Conservation (phyloP, 805 yeast species). For the Pichia deserticola region DNA sequence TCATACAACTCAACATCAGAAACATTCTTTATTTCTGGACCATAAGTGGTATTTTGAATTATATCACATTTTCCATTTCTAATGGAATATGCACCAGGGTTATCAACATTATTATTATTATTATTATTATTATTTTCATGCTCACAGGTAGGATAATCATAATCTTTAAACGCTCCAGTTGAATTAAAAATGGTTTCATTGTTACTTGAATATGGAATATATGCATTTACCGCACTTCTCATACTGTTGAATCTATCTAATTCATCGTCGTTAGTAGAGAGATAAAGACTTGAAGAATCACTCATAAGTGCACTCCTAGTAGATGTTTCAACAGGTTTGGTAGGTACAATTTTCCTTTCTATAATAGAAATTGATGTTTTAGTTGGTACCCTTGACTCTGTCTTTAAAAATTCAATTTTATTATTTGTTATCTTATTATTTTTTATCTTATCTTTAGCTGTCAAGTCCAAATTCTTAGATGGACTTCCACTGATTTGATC, state of each 20-base stretch:
- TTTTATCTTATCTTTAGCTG: not conserved
- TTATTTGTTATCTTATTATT: not conserved
- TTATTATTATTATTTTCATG: not conserved
- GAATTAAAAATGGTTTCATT: not conserved
- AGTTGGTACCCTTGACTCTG: too few relatives aligned
- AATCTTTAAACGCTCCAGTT: not conserved
- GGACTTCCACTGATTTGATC: not conserved
- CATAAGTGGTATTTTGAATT: too few relatives aligned
- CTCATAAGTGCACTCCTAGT: not conserved
- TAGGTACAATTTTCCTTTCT: not conserved
- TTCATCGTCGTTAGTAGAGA: conserved; percentile 5
- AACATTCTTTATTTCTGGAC: too few relatives aligned
- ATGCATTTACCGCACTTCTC: not conserved
- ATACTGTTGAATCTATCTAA: conserved; percentile 2
- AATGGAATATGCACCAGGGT: too few relatives aligned
- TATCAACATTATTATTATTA: not conserved
- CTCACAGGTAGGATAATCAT: not conserved
- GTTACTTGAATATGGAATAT: conserved; percentile 3
- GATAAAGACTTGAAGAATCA: conserved; percentile 9
- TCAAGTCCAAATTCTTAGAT: not conserved
- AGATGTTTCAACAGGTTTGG: not conserved
- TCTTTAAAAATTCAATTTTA: not conserved
- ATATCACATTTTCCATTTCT: too few relatives aligned
- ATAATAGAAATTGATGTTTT: not conserved
- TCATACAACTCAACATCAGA: not conserved